phyloP scores from a whole-genome alignment of 208 protist genomes.

The Naegleria lovaniensis region DNA sequence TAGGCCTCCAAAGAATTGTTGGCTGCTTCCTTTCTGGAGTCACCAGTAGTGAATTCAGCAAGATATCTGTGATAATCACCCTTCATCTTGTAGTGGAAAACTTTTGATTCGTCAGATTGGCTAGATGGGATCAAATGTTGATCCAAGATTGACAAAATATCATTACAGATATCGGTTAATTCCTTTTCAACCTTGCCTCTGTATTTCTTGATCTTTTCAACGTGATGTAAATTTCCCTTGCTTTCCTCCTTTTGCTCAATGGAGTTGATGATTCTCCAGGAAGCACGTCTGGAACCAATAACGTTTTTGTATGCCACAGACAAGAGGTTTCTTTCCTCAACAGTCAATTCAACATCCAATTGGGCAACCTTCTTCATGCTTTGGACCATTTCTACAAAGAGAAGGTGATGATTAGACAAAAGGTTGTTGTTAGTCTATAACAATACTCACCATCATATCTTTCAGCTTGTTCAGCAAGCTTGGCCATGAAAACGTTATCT shows the following conservation, averaged over 20 bases:
- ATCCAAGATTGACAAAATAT: slow-evolving; percentile 90
- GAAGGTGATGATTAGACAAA: not conserved
- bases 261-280: slow-evolving; percentile 94
- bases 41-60: slow-evolving; percentile 86
- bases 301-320: slow-evolving; percentile 99
- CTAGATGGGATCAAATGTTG: slow-evolving; percentile 90
- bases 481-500: slow-evolving; percentile 86
- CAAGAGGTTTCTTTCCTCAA: slow-evolving; percentile 99
- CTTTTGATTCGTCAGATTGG: slow-evolving; percentile 72
- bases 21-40: slow-evolving; percentile 52
- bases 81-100: slow-evolving; percentile 92
- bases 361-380: slow-evolving; percentile 94
- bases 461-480: slow-evolving; percentile 97
- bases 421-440: not conserved
- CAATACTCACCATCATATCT: slow-evolving; percentile 82
- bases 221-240: slow-evolving; percentile 60
- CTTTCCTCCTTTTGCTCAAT: slow-evolving; percentile 92
- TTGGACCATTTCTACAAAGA: slow-evolving; percentile 87
- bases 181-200: slow-evolving; percentile 91
- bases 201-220: slow-evolving; percentile 82
- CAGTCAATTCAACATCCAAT: slow-evolving; percentile 81
- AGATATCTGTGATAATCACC: slow-evolving; percentile 94
- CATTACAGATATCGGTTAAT: slow-evolving; percentile 92
- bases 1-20: slow-evolving; percentile 61
- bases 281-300: slow-evolving; percentile 94